Percentiles rank a stretch among this genome's conserved stretches.
Evolutionary conservation across 2,329 filamentous ascomycete species (phyloP).

Genomic region (Ceratocystis diversiconidia): DNA sequence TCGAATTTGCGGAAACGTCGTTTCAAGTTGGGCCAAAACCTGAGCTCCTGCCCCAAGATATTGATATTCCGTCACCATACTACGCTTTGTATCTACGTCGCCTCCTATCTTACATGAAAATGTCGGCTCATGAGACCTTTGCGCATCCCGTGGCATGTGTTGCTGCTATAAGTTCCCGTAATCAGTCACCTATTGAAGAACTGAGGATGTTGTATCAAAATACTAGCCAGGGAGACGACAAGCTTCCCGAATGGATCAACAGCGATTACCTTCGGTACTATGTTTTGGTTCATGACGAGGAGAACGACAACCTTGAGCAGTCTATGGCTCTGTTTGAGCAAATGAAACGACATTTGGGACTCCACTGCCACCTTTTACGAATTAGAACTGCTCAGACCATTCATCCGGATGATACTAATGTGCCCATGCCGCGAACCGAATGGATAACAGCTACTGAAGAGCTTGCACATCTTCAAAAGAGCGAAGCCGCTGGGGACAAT

Average conservation of each 20-base stretch:
- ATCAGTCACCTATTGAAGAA: constrained; percentile 70
- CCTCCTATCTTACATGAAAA: constrained; percentile 62
- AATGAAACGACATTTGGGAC: constrained; percentile 96
- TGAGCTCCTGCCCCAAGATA: constrained; percentile 29
- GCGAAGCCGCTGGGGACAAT: constrained; percentile 50
- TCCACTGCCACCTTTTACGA: constrained; percentile 85
- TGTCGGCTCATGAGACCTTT: constrained; percentile 83
- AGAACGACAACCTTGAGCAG: constrained; percentile 79
- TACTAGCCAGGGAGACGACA: constrained; percentile 61
- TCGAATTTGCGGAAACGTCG: constrained; percentile 57
- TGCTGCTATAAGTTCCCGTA: constrained; percentile 86
- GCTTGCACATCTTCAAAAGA: constrained; percentile 56
- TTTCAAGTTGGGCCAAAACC: constrained; percentile 26
- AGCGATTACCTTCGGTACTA: constrained; percentile 92
- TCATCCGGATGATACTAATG: constrained; percentile 81
- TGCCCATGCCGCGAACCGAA: constrained; percentile 64
- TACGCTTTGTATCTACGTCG: constrained; percentile 75
- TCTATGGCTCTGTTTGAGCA: constrained; percentile 88
- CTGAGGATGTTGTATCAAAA: constrained; percentile 70
- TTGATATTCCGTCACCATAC: constrained; percentile 54
- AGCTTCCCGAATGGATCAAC: constrained; percentile 72
- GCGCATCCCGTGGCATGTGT: constrained; percentile 87
- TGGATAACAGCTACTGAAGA: constrained; percentile 87
- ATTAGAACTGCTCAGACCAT: constrained; percentile 74
- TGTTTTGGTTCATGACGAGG: constrained; percentile 90